phyloP scores from a whole-genome alignment of 352 stramenopile species.

The Hyphochytrium catenoides region DNA sequence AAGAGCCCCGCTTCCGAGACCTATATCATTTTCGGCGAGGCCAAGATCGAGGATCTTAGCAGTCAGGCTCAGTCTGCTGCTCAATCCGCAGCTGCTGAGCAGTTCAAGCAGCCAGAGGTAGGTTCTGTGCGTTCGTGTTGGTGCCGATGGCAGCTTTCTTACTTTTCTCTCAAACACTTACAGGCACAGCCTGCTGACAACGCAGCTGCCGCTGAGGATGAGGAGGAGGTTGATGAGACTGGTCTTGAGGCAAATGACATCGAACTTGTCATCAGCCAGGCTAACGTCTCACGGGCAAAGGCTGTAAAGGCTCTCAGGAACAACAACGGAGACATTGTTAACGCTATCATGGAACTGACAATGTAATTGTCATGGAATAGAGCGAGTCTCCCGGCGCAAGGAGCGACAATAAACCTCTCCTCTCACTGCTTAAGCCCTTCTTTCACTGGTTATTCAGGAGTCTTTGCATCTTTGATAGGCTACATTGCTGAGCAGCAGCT shows the following conservation, averaged over 20 bases:
- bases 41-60: conserved; percentile 91
- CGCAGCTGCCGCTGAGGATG: conserved; percentile 35
- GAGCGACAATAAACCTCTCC: too few species aligned
- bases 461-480: too few species aligned
- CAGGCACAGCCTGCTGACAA: conserved; percentile 16
- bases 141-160: conserved; percentile 12
- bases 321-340: conserved; percentile 97
- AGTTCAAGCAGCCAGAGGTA: conserved; percentile 56
- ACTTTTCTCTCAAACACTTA: too few species aligned
- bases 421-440: too few species aligned
- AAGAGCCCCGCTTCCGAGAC: conserved; percentile 82
- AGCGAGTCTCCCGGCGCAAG: too few species aligned
- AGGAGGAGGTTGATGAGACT: conserved; percentile 79
- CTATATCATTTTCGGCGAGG: conserved; percentile 95
- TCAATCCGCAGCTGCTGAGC: conserved; percentile 58
- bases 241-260: conserved; percentile 96
- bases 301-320: conserved; percentile 88
- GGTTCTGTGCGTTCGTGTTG: conserved; percentile 19
- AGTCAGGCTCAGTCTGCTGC: conserved; percentile 50
- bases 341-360: conserved; percentile 98
- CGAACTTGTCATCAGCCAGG: conserved; percentile 88
- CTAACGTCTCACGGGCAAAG: conserved; percentile 74
- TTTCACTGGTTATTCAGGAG: too few species aligned
- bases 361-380: too few species aligned
- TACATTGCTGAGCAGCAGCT: too few species aligned